Evolutionary conservation across 371 early-diverging fungal genomes (phyloP), one percentile per base, ranked within the genome.

Genomic region (Mucor plumbeus): DNA sequence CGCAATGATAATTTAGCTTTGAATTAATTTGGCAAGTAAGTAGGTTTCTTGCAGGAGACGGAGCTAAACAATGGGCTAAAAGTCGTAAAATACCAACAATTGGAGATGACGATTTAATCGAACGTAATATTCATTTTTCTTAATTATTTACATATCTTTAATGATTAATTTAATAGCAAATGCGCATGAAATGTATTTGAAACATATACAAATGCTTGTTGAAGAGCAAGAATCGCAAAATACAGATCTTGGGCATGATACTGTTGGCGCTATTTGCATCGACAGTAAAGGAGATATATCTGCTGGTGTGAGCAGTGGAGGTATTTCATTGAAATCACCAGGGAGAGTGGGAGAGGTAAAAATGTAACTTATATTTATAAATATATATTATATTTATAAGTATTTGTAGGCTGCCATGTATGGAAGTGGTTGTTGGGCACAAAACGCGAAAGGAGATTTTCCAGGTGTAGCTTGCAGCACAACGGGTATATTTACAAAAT

Each of bases 231-330:
- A 55, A 40, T 11, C 17, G 57, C 17, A 48, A 41, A 38, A 9
- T 19, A 6, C n/a, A 21, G 73, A 74, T 61, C 59, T 64, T 19
- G 72, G 85, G 15, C 83, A 89, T 63, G 97, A 96, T 71, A 96
- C 97, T 10, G 95, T 96, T 0, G 97, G 97, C 1, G 94, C 93
- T 0, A 87, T 96, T 44, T 91, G 88, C 33, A 71, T 94, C 1
- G 96, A 95, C 67, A 19, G 35, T 0, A 19, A 61, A 5, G 95
- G 94, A 1, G 78, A 85, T 43, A 76, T 93, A 3, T 87, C 90
- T 0, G 80, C 94, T 1, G 95, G 91, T 6, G 95, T 95, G 1
- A 92, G 93, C 66, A 92, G 92, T 55, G 97, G 97, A 14, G 97
- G 97, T 0, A 93, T 95, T 48, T 88, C 93, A 3, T 80, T 95